phyloP scores from a whole-genome alignment of 2,329 filamentous ascomycete genomes.

The Ambrosiella beaveri region DNA sequence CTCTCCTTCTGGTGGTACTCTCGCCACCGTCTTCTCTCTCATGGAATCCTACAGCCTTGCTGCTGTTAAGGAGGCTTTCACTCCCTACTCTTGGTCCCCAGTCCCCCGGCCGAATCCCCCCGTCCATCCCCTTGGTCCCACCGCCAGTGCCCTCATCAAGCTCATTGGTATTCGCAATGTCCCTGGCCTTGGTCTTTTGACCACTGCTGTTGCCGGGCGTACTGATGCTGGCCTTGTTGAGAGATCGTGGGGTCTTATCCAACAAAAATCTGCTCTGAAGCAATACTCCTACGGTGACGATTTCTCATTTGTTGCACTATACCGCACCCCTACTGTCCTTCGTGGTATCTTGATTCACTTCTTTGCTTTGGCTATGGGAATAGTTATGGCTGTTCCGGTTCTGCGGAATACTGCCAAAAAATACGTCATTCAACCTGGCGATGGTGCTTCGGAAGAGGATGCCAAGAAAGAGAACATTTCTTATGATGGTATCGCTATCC shows the following conservation, averaged over 20 bases:
- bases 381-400: conserved; percentile 30
- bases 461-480: conserved; percentile 42
- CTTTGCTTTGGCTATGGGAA: conserved; percentile 24
- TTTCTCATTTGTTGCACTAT: conserved; percentile 41
- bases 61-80: conserved; percentile 28
- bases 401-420: conserved; percentile 28
- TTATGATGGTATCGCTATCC: conserved; percentile 40
- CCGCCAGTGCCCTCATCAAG: conserved; percentile 6
- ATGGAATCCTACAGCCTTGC: conserved; percentile 35
- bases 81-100: conserved; percentile 41
- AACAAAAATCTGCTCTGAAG: conserved; percentile 26
- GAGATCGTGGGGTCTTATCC: conserved; percentile 44
- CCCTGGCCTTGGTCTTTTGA: conserved; percentile 36
- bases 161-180: conserved; percentile 33
- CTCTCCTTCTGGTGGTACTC: conserved; percentile 45
- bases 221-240: conserved; percentile 40
- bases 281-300: conserved; percentile 40
- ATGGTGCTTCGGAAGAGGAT: conserved; percentile 35
- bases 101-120: conserved; percentile 25
- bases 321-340: conserved; percentile 32
- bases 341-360: conserved; percentile 34
- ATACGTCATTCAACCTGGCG: conserved; percentile 34
- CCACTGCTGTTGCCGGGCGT: conserved; percentile 31
- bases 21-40: conserved; percentile 46
- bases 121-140: not conserved